Percentiles rank a stretch among this genome's conserved stretches.
phyloP scores from a whole-genome alignment of 2,329 filamentous ascomycete genomes.

The Calycina herbarum region DNA sequence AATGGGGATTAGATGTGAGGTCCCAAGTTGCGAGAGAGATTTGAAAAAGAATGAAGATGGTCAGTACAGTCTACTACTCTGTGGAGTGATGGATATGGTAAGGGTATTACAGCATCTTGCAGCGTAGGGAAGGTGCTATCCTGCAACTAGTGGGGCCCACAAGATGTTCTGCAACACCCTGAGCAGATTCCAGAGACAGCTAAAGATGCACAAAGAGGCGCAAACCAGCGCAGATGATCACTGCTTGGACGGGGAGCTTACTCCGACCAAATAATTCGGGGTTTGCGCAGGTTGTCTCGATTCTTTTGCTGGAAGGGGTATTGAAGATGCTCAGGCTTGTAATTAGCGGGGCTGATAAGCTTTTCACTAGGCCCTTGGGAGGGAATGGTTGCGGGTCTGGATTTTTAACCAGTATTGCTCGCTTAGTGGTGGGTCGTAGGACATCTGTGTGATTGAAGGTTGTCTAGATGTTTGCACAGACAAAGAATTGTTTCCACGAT shows the following conservation, averaged over 20 bases:
- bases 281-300: background rate
- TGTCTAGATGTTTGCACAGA: background rate
- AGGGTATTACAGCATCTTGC: background rate
- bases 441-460: background rate
- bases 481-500: background rate
- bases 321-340: background rate
- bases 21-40: background rate
- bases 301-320: background rate
- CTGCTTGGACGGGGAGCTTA: background rate
- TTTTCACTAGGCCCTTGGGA: background rate
- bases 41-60: background rate
- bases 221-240: slow-evolving; percentile 14
- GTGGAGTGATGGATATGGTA: background rate
- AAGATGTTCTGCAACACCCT: background rate
- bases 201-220: slow-evolving; percentile 14
- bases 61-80: background rate
- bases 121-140: slow-evolving; percentile 1
- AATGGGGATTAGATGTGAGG: background rate
- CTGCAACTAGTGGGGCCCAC: background rate
- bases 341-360: background rate
- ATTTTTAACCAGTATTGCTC: background rate
- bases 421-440: background rate
- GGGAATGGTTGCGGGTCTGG: background rate
- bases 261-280: background rate
- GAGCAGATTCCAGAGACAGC: slow-evolving; percentile 4